phyloP scores from a whole-genome alignment of 352 stramenopile genomes.

The Plasmopara muralis region DNA sequence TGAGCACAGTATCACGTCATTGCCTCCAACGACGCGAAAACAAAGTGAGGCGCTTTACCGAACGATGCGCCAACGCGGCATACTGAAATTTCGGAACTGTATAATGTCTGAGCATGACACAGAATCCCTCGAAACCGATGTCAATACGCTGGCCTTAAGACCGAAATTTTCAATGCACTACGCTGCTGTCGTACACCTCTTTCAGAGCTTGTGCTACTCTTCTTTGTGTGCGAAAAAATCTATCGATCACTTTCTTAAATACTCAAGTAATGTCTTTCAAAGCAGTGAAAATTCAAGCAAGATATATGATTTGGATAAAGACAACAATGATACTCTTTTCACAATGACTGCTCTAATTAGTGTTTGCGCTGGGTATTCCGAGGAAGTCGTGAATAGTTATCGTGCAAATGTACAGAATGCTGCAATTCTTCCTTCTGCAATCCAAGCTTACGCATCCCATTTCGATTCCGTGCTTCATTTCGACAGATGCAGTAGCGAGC shows the following conservation, averaged over 20 bases:
- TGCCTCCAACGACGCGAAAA: conserved; percentile 9
- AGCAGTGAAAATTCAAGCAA: not conserved
- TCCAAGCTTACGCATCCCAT: conserved; percentile 3
- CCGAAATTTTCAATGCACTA: conserved; percentile 15
- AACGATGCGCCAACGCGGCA: conserved; percentile 11
- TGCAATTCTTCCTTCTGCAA: not conserved
- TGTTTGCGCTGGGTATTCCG: conserved; percentile 18
- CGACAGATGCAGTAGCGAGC: conserved; percentile 5
- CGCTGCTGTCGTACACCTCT: conserved; percentile 19
- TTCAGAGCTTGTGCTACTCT: conserved; percentile 23
- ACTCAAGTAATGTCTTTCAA: conserved; percentile 3
- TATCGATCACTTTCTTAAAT: conserved; percentile 12
- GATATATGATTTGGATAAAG: conserved; percentile 7
- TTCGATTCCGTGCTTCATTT: conserved; percentile 15
- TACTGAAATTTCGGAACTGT: conserved; percentile 5
- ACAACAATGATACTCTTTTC: not conserved
- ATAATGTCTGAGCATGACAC: not conserved
- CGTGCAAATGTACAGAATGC: conserved; percentile 5
- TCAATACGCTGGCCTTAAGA: not conserved
- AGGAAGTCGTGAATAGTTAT: conserved; percentile 19
- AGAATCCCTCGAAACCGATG: not conserved
- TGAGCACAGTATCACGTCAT: not conserved
- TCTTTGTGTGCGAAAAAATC: conserved; percentile 11
- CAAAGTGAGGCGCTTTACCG: conserved; percentile 23
- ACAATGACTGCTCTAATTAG: conserved; percentile 7